Conservation (phyloP, 2,329 filamentous ascomycete genomes). For the Penicillium glabrum region DNA sequence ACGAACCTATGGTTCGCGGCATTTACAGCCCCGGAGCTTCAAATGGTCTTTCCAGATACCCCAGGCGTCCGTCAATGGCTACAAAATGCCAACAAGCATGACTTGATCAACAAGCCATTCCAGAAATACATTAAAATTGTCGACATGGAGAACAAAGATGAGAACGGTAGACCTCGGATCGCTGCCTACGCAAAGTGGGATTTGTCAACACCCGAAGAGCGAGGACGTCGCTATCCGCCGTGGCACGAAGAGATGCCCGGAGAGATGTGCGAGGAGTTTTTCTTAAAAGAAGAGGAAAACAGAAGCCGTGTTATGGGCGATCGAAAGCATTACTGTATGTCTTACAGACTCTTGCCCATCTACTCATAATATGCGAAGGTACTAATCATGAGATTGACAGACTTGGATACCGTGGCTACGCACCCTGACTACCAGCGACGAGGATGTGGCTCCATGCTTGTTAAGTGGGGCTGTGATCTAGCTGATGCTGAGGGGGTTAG, state of each 20-base stretch:
- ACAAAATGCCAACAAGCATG: slow-evolving; percentile 17
- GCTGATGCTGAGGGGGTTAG: slow-evolving; percentile 33
- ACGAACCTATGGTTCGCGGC: slow-evolving; percentile 24
- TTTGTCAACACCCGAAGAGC: slow-evolving; percentile 18
- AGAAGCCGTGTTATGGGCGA: slow-evolving; percentile 19
- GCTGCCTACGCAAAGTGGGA: slow-evolving; percentile 31
- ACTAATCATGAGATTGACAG: slow-evolving; percentile 17
- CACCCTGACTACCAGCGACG: slow-evolving; percentile 42
- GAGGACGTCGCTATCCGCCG: slow-evolving; percentile 25
- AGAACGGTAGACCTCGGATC: slow-evolving; percentile 13
- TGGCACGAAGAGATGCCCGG: slow-evolving; percentile 26
- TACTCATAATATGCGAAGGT: not conserved
- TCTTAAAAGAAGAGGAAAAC: slow-evolving; percentile 18
- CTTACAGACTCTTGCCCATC: not conserved
- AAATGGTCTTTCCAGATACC: slow-evolving; percentile 25
- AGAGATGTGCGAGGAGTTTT: slow-evolving; percentile 18
- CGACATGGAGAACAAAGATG: slow-evolving; percentile 13
- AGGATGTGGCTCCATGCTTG: slow-evolving; percentile 39
- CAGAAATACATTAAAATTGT: slow-evolving; percentile 26
- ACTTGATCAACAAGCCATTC: slow-evolving; percentile 20
- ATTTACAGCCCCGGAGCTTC: slow-evolving; percentile 19
- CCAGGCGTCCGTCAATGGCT: slow-evolving; percentile 26
- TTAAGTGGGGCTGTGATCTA: slow-evolving; percentile 38
- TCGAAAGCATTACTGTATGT: slow-evolving; percentile 25
- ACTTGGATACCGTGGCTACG: slow-evolving; percentile 39